Evolutionary conservation across 768 basidiomycete genomes (phyloP).

Genomic region (Pulveroboletus sp.): DNA sequence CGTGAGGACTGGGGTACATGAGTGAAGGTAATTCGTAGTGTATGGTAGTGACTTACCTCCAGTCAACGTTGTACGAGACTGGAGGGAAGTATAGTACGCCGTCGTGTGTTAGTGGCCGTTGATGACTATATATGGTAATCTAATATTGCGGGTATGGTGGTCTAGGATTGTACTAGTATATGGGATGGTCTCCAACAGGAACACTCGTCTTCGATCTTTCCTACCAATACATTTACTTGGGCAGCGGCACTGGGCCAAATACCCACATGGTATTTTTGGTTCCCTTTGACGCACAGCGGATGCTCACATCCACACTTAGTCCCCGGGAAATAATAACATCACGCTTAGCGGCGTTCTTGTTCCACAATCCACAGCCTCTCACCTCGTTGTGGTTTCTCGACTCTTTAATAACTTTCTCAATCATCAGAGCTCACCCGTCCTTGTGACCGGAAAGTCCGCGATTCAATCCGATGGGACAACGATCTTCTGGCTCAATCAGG

Average conservation of each 20-base stretch:
- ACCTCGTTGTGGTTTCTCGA: constrained; percentile 49
- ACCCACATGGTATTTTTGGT: constrained; percentile 42
- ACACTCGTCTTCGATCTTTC: constrained; percentile 58
- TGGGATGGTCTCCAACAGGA: too few species aligned
- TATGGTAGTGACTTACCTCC: too few species aligned
- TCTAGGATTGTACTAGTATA: too few species aligned
- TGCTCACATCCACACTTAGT: constrained; percentile 28
- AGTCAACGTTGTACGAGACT: too few species aligned
- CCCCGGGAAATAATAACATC: constrained; percentile 52
- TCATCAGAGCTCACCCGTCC: constrained; percentile 50
- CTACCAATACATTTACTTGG: constrained; percentile 54
- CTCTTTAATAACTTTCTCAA: constrained; percentile 74
- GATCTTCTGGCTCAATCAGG: constrained; percentile 65
- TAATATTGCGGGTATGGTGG: too few species aligned
- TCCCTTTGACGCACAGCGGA: not conserved
- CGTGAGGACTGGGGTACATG: too few species aligned
- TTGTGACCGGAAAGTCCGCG: constrained; percentile 57
- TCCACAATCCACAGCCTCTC: constrained; percentile 42
- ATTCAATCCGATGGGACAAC: constrained; percentile 49
- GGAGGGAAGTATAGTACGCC: too few species aligned
- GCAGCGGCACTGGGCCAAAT: constrained; percentile 48
- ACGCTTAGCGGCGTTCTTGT: constrained; percentile 53
- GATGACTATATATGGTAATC: too few species aligned
- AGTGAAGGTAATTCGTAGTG: too few species aligned
- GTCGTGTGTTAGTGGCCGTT: too few species aligned